A percentile compares a stretch with the other conserved stretches of the same genome.
Conservation (phyloP, 257 asterid genomes). For the Nicotiana knightiana region DNA sequence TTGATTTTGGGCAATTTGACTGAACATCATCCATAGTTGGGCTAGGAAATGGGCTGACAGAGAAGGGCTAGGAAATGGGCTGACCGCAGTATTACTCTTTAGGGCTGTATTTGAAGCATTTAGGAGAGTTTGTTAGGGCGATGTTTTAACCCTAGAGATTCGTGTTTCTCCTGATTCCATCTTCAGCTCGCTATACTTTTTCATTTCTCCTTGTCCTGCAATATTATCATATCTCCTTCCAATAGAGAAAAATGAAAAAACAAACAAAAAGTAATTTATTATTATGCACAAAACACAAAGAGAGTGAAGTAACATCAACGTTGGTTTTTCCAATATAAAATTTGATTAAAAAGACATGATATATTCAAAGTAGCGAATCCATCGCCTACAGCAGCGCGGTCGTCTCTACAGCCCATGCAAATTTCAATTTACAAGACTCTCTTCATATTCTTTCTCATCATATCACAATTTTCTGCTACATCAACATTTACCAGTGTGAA, state of each 20-base stretch:
- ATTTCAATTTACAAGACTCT: constrained; percentile 45
- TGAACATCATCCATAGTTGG: too few species aligned
- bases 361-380: constrained; percentile 69
- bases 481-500: neutral
- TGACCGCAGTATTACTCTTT: too few species aligned
- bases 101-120: neutral
- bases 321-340: neutral
- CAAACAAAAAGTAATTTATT: neutral
- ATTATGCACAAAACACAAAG: neutral
- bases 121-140: neutral
- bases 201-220: neutral
- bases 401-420: constrained; percentile 54
- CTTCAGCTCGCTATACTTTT: neutral
- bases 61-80: too few species aligned
- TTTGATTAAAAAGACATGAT: constrained; percentile 12
- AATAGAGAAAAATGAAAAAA: neutral
- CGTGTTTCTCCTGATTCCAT: neutral
- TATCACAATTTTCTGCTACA: neutral
- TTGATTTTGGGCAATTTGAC: too few species aligned
- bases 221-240: neutral
- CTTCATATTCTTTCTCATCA: neutral
- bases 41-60: too few species aligned
- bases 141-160: neutral
- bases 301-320: neutral
- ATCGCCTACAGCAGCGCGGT: constrained; percentile 75